phyloP scores from a whole-genome alignment of 805 yeast genomes.

The Saturnispora halmiae region DNA sequence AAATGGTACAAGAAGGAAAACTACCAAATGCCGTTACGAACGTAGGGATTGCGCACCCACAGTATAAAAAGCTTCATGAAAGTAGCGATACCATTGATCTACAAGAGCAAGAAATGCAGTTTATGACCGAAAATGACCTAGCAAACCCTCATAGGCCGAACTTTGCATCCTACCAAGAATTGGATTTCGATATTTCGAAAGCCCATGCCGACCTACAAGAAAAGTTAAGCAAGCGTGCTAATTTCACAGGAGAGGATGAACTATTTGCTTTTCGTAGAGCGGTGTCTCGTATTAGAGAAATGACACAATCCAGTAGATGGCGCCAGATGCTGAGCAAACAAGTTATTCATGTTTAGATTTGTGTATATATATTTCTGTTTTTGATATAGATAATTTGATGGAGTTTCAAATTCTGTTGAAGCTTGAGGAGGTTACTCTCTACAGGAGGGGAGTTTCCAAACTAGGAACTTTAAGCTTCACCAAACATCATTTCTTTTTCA shows the following conservation, averaged over 20 bases:
- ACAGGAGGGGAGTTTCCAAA: constrained; percentile 50
- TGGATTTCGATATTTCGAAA: constrained; percentile 24
- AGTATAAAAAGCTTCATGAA: constrained; percentile 4
- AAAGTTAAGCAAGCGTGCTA: constrained; percentile 40
- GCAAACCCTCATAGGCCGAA: constrained; percentile 63
- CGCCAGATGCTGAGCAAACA: constrained; percentile 29
- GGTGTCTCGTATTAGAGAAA: constrained; percentile 46
- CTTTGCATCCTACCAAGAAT: constrained; percentile 50
- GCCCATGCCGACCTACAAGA: constrained; percentile 18
- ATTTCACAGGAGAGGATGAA: constrained; percentile 73
- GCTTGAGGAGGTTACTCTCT: constrained; percentile 39
- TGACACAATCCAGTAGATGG: constrained; percentile 35
- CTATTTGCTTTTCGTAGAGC: constrained; percentile 66
- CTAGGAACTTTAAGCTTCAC: constrained; percentile 62
- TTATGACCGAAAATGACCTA: constrained; percentile 51
- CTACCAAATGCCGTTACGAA: constrained; percentile 2
- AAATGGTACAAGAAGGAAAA: constrained; percentile 30
- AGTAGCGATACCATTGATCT: constrained; percentile 7
- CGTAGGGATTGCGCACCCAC: constrained; percentile 5
- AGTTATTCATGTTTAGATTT: no score
- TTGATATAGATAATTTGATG: constrained; percentile 28
- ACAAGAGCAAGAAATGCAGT: constrained; percentile 62
- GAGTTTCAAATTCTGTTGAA: constrained; percentile 48
- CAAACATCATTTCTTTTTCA: constrained; percentile 66
- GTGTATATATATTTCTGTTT: background rate